Evolutionary conservation across 805 yeast genomes (phyloP).

Genomic region (Saccharomycopsis javanensis): DNA sequence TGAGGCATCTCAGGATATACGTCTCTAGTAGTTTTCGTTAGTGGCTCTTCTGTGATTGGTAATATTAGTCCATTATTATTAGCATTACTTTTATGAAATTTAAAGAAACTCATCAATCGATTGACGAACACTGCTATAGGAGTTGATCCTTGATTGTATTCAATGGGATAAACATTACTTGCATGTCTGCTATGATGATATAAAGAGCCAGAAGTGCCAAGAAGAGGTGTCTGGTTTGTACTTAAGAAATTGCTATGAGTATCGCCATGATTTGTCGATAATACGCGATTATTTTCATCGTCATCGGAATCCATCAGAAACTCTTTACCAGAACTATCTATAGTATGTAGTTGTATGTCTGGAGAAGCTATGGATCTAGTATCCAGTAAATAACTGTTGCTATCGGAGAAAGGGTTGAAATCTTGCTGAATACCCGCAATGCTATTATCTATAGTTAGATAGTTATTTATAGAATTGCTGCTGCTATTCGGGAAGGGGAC

Average conservation of each 20-base stretch:
- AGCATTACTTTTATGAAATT: background rate
- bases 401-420: constrained; percentile 19
- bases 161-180: background rate
- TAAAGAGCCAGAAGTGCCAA: background rate
- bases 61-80: constrained; percentile 1
- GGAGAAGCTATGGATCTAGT: background rate
- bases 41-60: constrained; percentile 5
- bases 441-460: constrained; percentile 14
- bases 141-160: background rate
- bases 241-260: background rate
- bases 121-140: background rate
- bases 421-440: constrained; percentile 20
- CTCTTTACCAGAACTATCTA: constrained; percentile 3
- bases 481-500: constrained; percentile 1
- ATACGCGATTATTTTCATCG: constrained; percentile 12
- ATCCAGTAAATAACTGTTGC: background rate
- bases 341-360: constrained; percentile 18
- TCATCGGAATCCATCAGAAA: background rate
- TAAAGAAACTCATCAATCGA: background rate
- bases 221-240: constrained; percentile 2
- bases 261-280: background rate
- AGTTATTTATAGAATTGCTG: constrained; percentile 2
- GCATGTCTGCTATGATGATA: background rate
- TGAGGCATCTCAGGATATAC: constrained; percentile 35
- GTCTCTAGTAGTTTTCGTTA: constrained; percentile 24